Conservation (phyloP, 495 filamentous ascomycete species). For the Aspergillus funiculosus region DNA sequence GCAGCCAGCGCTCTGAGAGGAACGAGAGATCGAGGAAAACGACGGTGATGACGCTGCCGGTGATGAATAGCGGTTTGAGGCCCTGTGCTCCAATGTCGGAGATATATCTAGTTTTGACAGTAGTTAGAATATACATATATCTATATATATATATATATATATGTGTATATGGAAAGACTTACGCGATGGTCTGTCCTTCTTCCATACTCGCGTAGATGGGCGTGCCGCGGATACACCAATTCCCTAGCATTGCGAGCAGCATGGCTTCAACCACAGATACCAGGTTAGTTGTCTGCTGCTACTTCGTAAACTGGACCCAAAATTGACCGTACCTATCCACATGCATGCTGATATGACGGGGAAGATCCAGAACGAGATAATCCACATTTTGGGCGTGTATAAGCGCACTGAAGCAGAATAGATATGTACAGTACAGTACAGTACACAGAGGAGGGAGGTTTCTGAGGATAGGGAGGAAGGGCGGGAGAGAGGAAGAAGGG, state of each 20-base stretch:
- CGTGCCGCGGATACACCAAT: constrained; percentile 59
- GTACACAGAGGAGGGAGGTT: background rate
- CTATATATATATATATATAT: no score
- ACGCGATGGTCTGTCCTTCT: constrained; percentile 64
- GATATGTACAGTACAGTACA: no score
- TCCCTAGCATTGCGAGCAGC: constrained; percentile 61
- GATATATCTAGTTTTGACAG: constrained; percentile 41
- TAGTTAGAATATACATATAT: no score
- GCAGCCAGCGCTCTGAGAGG: constrained; percentile 72
- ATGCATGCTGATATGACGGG: constrained; percentile 72
- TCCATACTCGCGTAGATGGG: constrained; percentile 64
- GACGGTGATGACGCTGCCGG: constrained; percentile 70
- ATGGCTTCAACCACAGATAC: constrained; percentile 48
- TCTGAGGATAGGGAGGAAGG: background rate
- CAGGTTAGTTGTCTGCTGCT: background rate
- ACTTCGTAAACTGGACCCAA: constrained; percentile 9
- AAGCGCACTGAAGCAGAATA: no score
- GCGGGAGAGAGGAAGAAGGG: background rate
- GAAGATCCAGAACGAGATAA: constrained; percentile 64
- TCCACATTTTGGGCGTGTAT: constrained; percentile 36
- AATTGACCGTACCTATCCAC: constrained; percentile 60
- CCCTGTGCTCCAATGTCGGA: constrained; percentile 73
- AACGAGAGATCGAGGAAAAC: constrained; percentile 82
- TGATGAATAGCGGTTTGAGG: constrained; percentile 83
- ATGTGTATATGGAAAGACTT: constrained; percentile 24